These are phyloP conservation scores for Chlamydomonas reinhardtii DNA, from an alignment of 163 green algal genomes.

Conservation along the genomic window DNA sequence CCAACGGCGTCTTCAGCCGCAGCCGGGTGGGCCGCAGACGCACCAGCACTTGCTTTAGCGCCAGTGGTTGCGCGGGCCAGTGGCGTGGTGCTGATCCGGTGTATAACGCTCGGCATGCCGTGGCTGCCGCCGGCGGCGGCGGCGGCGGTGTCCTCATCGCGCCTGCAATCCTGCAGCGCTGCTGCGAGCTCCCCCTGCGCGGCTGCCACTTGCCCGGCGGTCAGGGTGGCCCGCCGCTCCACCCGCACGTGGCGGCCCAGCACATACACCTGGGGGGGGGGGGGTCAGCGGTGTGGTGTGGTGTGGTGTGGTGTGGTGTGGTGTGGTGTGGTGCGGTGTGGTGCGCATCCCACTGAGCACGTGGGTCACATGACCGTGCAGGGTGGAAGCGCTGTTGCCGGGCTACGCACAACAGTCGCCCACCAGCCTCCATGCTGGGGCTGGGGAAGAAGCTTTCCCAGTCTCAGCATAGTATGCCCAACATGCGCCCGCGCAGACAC, in stretches of 20 bases:
- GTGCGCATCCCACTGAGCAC: too few species aligned
- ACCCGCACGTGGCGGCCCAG: conserved; percentile 48
- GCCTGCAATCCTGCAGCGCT: too few species aligned
- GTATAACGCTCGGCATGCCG: neutral
- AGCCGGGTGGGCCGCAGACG: neutral
- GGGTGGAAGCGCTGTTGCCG: too few species aligned
- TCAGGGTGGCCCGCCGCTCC: conserved; percentile 52
- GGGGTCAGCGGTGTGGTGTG: neutral
- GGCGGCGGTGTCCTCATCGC: too few species aligned
- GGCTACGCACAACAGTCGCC: too few species aligned
- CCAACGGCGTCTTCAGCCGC: neutral
- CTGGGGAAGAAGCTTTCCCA: too few species aligned
- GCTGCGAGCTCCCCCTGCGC: neutral
- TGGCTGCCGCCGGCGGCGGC: too few species aligned
- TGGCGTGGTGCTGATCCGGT: neutral
- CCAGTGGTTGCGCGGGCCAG: neutral
- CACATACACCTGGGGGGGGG: conserved; percentile 64
- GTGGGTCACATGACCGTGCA: too few species aligned
- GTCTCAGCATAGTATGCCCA: too few species aligned
- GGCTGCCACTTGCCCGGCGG: conserved; percentile 9
- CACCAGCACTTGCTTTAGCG: neutral
- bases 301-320: neutral
- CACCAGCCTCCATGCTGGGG: too few species aligned
- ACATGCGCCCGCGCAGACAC: too few species aligned
- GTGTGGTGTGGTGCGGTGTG: neutral